Base-by-base conservation (phyloP, 2,329 filamentous ascomycete genomes). In the Endoconidiophora polonica region DNA sequence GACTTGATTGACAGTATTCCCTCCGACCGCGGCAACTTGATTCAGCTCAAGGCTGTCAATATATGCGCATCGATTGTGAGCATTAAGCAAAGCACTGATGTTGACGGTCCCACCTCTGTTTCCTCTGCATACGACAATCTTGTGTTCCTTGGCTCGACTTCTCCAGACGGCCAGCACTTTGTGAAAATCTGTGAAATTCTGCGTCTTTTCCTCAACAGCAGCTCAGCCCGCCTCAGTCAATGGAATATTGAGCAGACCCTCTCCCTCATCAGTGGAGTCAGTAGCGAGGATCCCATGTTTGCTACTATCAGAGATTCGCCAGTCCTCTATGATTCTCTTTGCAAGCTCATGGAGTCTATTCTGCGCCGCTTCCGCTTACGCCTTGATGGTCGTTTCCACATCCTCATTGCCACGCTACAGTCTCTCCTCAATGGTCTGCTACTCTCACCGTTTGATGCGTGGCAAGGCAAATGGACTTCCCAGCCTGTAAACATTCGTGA, bases 361-460 rank as follows among this genome's bases (percentile, higher is more conserved):
- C 71, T 81, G 58, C 71, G 71, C 58, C 73, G 75, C 44, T 75
- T 81, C 59, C 67, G 77, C 3, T 66, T 76, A 41, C 74, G 77
- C 7, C 65, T 81, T 1, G 72, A 79, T 56, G 76, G 76, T 2
- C 77, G 77, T 54, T 76, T 77, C 56, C 77, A 79, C 57, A 63
- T 80, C 42, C 65, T 80, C 4, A 62, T 78, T 44, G 62, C 68
- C 36, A 62, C 68, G 2, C 63, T 81, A 52, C 72, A 78, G 56
- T 62, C 69, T 3, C 70, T 81, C n/a, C 67, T 81, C 36, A 63
- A 64, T 20, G 67, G 68, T 36, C 68, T 81, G 16, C 64, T 79
- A 33, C 57, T 63, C 2, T 61, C 67, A 9, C 62, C 66, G 5
- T 60, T 50, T 45, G 52, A 58, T 50, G 55, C 56, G n/a, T 59